Evolutionary conservation across 495 filamentous ascomycete genomes (phyloP), one percentile per base, ranked within the genome.

Genomic region (Penicillium antarcticum): DNA sequence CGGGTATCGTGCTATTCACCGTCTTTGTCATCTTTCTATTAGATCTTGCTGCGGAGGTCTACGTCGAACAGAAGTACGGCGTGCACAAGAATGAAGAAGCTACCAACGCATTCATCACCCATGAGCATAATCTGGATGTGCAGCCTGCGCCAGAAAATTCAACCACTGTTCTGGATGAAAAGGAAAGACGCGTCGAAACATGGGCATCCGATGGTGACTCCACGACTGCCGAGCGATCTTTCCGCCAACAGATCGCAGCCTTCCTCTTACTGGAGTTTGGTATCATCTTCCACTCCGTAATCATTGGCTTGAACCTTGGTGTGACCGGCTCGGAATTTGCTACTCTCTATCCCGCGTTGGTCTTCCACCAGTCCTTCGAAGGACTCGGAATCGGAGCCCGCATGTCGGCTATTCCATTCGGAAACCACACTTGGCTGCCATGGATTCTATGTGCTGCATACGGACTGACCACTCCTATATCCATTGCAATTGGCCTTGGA

Each of bases 281-380:
- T 18, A 79, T 89, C 49, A 76, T 89, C 41, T 87, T 89, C 60
- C 86, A 89, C 66, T 86, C 82, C 42, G 77, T 89, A 40, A 86
- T 89, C 65, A 85, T 89, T 37, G 86, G 86, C 13, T 74, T 89
- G 1, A 87, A 82, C 3, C 81, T 89, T 5, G 84, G 82, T 9
- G 83, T 87, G 10, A 66, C 80, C 0, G 83, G 83, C 19, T 51
- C 70, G 0, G 80, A 87, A 38, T 87, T 89, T 63, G 73, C 66
- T 14, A 76, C 86, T 2, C 75, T 89, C 12, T 87, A 86, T 60
- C 72, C 85, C 26, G 86, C 88, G 11, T 72, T 89, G 4, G 78
- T 82, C 40, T 89, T 65, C 48, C 61, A 65, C 19, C 61, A 65
- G 21, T 59, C 55, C 2, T 65, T 62, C 31, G 61, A 65, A 34